Conservation (phyloP, 108 stramenopile species). For the Cylindrotheca closterium region DNA sequence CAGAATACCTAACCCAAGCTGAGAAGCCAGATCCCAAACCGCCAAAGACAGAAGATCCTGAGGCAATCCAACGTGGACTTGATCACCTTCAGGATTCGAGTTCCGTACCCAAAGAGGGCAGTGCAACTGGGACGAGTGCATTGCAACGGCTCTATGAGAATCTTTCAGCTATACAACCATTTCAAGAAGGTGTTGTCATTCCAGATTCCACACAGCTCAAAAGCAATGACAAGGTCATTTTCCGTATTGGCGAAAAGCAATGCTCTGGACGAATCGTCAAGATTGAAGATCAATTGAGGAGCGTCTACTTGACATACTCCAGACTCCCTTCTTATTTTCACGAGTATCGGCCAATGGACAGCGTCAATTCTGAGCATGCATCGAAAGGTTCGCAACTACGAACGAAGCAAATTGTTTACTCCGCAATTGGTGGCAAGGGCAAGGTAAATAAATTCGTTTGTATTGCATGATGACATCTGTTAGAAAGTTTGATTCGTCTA, state of each 20-base stretch:
- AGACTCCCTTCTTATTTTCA: slow-evolving; percentile 58
- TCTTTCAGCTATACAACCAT: slow-evolving; percentile 24
- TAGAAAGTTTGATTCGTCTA: no score
- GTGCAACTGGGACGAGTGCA: slow-evolving; percentile 29
- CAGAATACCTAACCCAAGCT: slow-evolving; percentile 32
- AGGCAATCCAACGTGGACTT: slow-evolving; percentile 1
- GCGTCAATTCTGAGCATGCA: no score
- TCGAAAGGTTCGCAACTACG: no score
- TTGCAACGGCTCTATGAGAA: slow-evolving; percentile 42
- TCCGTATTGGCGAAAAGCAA: slow-evolving; percentile 40
- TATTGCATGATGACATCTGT: no score
- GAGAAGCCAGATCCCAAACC: not conserved
- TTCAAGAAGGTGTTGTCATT: slow-evolving; percentile 26
- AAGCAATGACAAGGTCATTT: slow-evolving; percentile 35
- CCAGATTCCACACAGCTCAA: slow-evolving; percentile 25
- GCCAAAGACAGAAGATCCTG: no score
- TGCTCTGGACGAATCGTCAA: slow-evolving; percentile 44
- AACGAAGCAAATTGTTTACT: no score
- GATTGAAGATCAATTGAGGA: slow-evolving; percentile 34
- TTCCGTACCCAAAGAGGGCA: slow-evolving; percentile 32
- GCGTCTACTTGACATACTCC: slow-evolving; percentile 51
- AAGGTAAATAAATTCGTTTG: no score
- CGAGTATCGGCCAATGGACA: slow-evolving; percentile 52
- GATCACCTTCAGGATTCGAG: slow-evolving; percentile 10
- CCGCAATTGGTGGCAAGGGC: no score